Evolutionary conservation across 768 basidiomycete species (phyloP).

Genomic region (Mycena floridula): DNA sequence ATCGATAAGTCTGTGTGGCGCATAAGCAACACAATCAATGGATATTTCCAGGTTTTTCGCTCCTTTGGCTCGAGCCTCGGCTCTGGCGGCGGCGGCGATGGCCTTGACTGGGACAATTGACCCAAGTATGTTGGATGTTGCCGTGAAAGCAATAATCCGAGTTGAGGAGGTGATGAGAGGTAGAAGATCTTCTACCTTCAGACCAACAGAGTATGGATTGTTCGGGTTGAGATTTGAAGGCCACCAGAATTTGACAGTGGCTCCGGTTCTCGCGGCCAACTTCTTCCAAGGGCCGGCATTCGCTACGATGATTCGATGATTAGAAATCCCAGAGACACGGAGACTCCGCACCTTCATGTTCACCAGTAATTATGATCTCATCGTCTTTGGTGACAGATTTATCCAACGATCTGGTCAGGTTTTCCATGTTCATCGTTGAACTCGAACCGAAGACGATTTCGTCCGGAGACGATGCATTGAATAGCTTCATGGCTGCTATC

Average conservation of each 20-base stretch:
- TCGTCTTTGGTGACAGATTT: slow-evolving; percentile 48
- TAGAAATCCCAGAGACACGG: not conserved
- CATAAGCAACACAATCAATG: slow-evolving; percentile 76
- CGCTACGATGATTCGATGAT: slow-evolving; percentile 33
- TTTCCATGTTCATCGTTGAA: slow-evolving; percentile 65
- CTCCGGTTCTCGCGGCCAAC: slow-evolving; percentile 52
- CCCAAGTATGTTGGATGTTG: slow-evolving; percentile 73
- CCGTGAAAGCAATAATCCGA: slow-evolving; percentile 68
- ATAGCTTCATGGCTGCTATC: slow-evolving; percentile 45
- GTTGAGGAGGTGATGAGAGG: slow-evolving; percentile 61
- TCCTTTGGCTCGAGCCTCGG: slow-evolving; percentile 44
- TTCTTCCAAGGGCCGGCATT: slow-evolving; percentile 76
- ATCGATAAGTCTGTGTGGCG: slow-evolving; percentile 66
- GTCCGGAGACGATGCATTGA: slow-evolving; percentile 55
- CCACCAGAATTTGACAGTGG: slow-evolving; percentile 54
- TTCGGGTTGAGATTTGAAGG: slow-evolving; percentile 37
- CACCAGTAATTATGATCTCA: slow-evolving; percentile 73
- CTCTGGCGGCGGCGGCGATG: slow-evolving; percentile 43
- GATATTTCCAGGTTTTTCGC: slow-evolving; percentile 57
- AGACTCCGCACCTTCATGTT: slow-evolving; percentile 61
- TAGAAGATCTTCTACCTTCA: slow-evolving; percentile 49
- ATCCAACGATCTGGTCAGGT: slow-evolving; percentile 60
- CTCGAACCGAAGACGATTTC: slow-evolving; percentile 67
- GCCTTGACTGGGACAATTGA: slow-evolving; percentile 57
- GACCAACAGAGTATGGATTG: slow-evolving; percentile 63